Percentiles rank a stretch among this genome's conserved stretches.
Conservation (phyloP, 768 basidiomycete genomes). For the Agrocybe praecox region DNA sequence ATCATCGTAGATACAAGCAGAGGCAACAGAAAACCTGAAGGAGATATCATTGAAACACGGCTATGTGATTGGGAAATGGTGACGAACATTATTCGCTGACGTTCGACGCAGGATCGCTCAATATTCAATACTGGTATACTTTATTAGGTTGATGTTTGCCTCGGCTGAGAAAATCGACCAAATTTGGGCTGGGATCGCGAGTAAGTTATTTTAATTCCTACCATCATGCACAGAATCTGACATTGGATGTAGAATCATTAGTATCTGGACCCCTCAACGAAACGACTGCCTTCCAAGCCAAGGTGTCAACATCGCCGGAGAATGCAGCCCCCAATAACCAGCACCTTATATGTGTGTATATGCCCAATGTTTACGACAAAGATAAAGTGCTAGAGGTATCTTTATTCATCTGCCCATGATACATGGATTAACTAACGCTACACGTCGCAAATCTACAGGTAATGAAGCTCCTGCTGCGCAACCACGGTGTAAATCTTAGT, state of each 20-base stretch:
- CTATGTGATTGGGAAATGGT: constrained; percentile 73
- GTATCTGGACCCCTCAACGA: constrained; percentile 62
- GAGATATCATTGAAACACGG: constrained; percentile 58
- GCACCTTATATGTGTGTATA: constrained; percentile 72
- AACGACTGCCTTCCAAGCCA: constrained; percentile 57
- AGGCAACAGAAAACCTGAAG: constrained; percentile 59
- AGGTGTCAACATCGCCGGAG: constrained; percentile 66
- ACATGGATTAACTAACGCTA: too few species aligned
- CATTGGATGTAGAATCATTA: constrained; percentile 51
- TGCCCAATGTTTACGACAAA: constrained; percentile 74
- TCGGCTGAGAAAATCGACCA: constrained; percentile 61
- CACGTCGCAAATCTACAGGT: constrained; percentile 42
- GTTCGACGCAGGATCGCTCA: neutral
- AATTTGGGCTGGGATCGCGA: constrained; percentile 64
- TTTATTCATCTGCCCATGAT: neutral
- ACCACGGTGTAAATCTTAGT: constrained; percentile 64
- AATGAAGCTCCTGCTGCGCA: constrained; percentile 66
- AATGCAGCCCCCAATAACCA: constrained; percentile 50
- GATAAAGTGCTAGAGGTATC: constrained; percentile 54
- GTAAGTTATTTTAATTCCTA: constrained; percentile 37
- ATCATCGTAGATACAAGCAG: constrained; percentile 52
- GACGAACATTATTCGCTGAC: neutral
- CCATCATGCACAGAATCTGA: neutral
- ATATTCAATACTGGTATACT: neutral
- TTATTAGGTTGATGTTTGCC: constrained; percentile 66